Conservation (phyloP, 768 basidiomycete genomes). For the Phlebiopsis gigantea region DNA sequence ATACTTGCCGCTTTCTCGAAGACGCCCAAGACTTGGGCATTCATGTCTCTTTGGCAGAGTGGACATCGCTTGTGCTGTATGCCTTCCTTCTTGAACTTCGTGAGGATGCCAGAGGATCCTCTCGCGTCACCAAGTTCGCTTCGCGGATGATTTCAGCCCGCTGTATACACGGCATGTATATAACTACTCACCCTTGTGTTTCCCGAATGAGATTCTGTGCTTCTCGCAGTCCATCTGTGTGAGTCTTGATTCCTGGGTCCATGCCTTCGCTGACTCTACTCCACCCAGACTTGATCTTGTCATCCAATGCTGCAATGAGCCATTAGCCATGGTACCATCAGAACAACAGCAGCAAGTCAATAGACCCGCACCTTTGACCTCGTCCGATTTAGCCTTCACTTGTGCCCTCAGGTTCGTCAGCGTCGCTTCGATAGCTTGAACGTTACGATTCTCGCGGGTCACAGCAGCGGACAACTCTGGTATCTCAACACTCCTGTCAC, state of each 20-base stretch:
- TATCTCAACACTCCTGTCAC: conserved; percentile 65
- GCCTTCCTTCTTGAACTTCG: conserved; percentile 50
- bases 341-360: neutral
- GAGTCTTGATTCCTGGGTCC: conserved; percentile 26
- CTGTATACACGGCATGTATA: neutral
- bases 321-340: too few relatives aligned
- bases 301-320: conserved; percentile 41
- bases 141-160: conserved; percentile 17
- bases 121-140: conserved; percentile 20
- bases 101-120: conserved; percentile 8
- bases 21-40: conserved; percentile 43
- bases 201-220: conserved; percentile 28
- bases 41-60: conserved; percentile 69
- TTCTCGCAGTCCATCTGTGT: neutral
- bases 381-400: conserved; percentile 54
- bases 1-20: conserved; percentile 66
- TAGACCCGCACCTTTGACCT: conserved; percentile 48
- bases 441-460: conserved; percentile 41
- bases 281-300: conserved; percentile 34
- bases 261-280: conserved; percentile 19
- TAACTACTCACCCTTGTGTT: conserved; percentile 31
- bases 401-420: conserved; percentile 57
- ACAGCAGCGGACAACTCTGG: conserved; percentile 39
- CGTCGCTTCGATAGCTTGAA: conserved; percentile 61
- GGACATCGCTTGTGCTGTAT: conserved; percentile 64